Conservation (phyloP, 148 eudicot genomes). For the Vaccinium macrocarpon region DNA sequence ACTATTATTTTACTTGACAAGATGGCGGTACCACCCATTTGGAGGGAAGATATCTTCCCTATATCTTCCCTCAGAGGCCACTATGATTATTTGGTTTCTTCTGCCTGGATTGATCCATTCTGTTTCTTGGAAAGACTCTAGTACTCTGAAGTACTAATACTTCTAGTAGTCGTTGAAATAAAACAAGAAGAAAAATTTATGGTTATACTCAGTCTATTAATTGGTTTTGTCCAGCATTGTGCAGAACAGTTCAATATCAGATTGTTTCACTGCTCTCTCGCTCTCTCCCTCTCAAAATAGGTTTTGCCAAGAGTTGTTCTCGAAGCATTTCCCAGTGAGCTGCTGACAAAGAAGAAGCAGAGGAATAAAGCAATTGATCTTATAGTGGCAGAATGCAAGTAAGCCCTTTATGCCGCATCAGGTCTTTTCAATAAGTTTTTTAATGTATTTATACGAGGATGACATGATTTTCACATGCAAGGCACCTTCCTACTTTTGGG, state of each 20-base stretch:
- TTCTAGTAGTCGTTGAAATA: neutral
- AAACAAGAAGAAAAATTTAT: neutral
- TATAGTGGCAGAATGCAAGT: constrained; percentile 85
- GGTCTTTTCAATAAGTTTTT: neutral
- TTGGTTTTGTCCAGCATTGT: neutral
- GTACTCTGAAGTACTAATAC: neutral
- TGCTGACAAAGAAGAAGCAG: constrained; percentile 73
- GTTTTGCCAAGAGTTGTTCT: constrained; percentile 90
- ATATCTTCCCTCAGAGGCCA: neutral
- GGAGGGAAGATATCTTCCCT: neutral
- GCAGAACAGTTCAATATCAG: neutral
- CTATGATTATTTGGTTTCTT: neutral
- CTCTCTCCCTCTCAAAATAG: constrained; percentile 28
- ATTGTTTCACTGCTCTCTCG: neutral
- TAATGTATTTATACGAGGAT: neutral
- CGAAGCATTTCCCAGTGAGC: constrained; percentile 67
- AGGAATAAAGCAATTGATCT: constrained; percentile 73
- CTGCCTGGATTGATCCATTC: neutral
- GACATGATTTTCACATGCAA: neutral
- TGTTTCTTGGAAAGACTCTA: neutral
- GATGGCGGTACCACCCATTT: neutral
- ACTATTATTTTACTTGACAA: neutral
- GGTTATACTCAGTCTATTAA: neutral
- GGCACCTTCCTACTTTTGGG: constrained; percentile 9
- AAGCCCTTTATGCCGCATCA: constrained; percentile 24